Conservation (phyloP, 1,139 yeast species). For the Pichia sp. region DNA sequence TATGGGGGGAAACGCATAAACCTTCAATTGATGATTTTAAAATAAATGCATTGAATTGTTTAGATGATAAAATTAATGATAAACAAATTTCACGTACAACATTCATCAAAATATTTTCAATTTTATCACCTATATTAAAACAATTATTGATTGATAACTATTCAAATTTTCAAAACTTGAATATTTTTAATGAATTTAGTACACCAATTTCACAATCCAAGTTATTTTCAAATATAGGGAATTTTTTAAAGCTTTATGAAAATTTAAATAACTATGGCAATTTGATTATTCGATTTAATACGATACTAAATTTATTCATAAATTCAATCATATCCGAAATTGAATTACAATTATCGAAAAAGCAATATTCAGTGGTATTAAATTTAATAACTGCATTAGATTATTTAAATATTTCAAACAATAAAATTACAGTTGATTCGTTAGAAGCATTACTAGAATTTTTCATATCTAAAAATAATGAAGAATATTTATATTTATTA, state of each 20-base stretch:
- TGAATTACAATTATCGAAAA: slow-evolving; percentile 50
- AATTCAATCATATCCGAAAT: slow-evolving; percentile 68
- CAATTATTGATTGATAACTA: slow-evolving; percentile 45
- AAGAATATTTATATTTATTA: slow-evolving; percentile 23
- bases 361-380: slow-evolving; percentile 35
- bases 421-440: slow-evolving; percentile 34
- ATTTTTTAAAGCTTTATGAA: slow-evolving; percentile 36
- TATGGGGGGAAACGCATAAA: slow-evolving; percentile 36
- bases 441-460: slow-evolving; percentile 41
- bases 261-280: slow-evolving; percentile 26
- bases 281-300: slow-evolving; percentile 39
- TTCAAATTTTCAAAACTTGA: slow-evolving; percentile 38
- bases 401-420: slow-evolving; percentile 31
- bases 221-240: slow-evolving; percentile 26
- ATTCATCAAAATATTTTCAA: slow-evolving; percentile 38
- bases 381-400: slow-evolving; percentile 31
- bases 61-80: slow-evolving; percentile 30
- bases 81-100: slow-evolving; percentile 39
- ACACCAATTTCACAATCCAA: slow-evolving; percentile 47
- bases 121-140: slow-evolving; percentile 40
- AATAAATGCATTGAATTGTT: slow-evolving; percentile 25
- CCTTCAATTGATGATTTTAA: slow-evolving; percentile 17
- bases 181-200: slow-evolving; percentile 41
- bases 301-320: slow-evolving; percentile 66
- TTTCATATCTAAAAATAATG: slow-evolving; percentile 32